Percentiles rank a stretch among this genome's conserved stretches.
Evolutionary conservation across 1,284 basidiomycete genomes (phyloP).

Genomic region (Fomes fomentarius): DNA sequence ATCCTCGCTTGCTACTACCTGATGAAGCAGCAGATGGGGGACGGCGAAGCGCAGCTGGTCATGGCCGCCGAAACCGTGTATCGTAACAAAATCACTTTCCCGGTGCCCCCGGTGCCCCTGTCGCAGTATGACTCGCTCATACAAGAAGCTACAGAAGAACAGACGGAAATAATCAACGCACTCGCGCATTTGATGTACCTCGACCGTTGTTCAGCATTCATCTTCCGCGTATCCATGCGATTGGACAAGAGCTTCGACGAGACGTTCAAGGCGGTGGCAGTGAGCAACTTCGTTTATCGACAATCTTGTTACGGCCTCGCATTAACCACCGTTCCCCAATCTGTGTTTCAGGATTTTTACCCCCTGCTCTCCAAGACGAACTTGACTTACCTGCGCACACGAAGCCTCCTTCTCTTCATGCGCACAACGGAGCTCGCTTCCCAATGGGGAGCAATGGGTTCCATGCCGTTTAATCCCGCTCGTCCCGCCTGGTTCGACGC

Average conservation of each 20-base stretch:
- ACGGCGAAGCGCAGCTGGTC: slow-evolving; percentile 26
- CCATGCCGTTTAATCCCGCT: slow-evolving; percentile 7
- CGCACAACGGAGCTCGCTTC: slow-evolving; percentile 8
- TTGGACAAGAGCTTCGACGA: slow-evolving; percentile 24
- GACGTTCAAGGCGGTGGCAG: slow-evolving; percentile 24
- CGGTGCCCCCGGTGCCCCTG: neutral
- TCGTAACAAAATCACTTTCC: slow-evolving; percentile 15
- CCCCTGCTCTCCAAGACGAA: slow-evolving; percentile 25
- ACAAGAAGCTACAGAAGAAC: slow-evolving; percentile 18
- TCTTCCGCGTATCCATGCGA: slow-evolving; percentile 24
- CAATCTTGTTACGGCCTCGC: too few species aligned
- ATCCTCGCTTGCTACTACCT: slow-evolving; percentile 30
- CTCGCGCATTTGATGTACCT: slow-evolving; percentile 32
- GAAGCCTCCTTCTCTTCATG: slow-evolving; percentile 20
- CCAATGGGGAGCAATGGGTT: slow-evolving; percentile 16
- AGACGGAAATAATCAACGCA: slow-evolving; percentile 28
- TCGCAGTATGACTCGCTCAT: slow-evolving; percentile 17
- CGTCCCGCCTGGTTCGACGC: slow-evolving; percentile 27
- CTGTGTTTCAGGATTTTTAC: slow-evolving; percentile 25
- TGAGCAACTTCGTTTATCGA: slow-evolving; percentile 11
- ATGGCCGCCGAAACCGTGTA: slow-evolving; percentile 22
- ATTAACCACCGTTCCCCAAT: too few species aligned
- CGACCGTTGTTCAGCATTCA: slow-evolving; percentile 27
- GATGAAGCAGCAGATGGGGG: slow-evolving; percentile 26
- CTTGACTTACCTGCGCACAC: slow-evolving; percentile 25